Base-by-base conservation (phyloP, 2,329 filamentous ascomycete genomes). In the Fusarium musae region DNA sequence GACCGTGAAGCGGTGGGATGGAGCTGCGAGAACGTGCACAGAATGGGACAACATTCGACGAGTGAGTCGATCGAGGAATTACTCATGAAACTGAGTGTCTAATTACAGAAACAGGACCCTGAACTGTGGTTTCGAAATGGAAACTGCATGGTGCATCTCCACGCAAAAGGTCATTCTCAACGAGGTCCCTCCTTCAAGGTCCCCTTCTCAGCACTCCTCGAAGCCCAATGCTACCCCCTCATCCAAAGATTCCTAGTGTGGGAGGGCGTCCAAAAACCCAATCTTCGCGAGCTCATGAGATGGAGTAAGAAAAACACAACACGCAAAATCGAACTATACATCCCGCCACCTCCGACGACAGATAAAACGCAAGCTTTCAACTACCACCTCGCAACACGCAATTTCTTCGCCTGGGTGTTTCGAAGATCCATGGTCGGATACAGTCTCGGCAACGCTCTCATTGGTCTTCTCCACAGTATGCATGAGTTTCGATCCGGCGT, bases 381-480 rank as follows among this genome's bases (percentile, higher is more conserved):
- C 42, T 92, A 92, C 79, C 91, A 94, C 75, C 78, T 94, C 9
- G 89, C 90, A 3, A 93, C 90, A 6, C 88, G 93, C 19, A 96
- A 96, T 77, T 89, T 94, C 75, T 92, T 95, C 66, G 93, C 93
- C 7, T 95, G 91, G 85, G 80, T 93, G 3, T 87, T 89, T 63
- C 84, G 88, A 6, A 88, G 88, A 67, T 89, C 93, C 1, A 79
- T 95, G 39, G 93, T 94, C 4, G 93, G 93, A 10, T 83, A 86
- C 40, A 87, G 89, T 59, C 86, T 96, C 23, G 92, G 93, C 3
- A 82, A 82, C 26, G 87, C 92, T 1, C 82, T 95, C 15, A 86
- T 92, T 19, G 85, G 86, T 30, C 84, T 96, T n/a, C 83, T 93
- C 73, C 86, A 89, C 65, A 89, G 88, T 69, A 88, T 95, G 84